Evolutionary conservation across 768 basidiomycete species (phyloP), one percentile per base, ranked within the genome.

Genomic region (Bullera alba): DNA sequence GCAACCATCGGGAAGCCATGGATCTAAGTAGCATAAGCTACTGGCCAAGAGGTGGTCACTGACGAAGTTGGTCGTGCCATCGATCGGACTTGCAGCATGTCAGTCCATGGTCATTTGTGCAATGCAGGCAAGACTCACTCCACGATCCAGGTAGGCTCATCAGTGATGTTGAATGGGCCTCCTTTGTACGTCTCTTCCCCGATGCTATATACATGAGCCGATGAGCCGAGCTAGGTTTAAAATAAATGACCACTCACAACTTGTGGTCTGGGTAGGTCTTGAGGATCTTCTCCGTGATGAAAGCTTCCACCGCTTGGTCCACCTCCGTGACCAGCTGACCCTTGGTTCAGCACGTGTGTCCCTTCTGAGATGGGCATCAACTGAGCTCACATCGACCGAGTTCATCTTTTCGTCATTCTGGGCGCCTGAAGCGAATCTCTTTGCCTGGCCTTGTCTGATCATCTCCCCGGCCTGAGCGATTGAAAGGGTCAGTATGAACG

Each of bases 71-170:
- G 63, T 66, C 4, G 69, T 71, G 23, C 69, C 69, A 43, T 61
- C 59, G 30, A 69, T 67, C 4, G 67, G 67, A 41, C 60, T 65
- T 41, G n/a, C n/a, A 19, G 23, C 39, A 30, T 34, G 29, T 45
- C 17, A 48, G 48, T n/a, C 35, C 17, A 46, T 32, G 38, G 48
- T 55, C 23, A 48, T 36, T n/a, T n/a, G n/a, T n/a, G n/a, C n/a
- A n/a, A n/a, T n/a, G n/a, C 4, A 38, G 25, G 15, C 1, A 25
- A 38, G 28, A 32, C 51, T 49, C 30, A 57, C 54, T 52, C 48
- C 29, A 59, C 87, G 63, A 93, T 95, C 76, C 86, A 99, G 0
- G 93, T 97, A 4, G 91, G 90, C 26, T 82, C 83, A 61, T 95
- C 86, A 1, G 87, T 88, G 50, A 93, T 73, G 10, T n/a, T n/a